These are phyloP conservation scores for Fragaria iinumae DNA, from an alignment of 306 rosid genomes.

Conservation along the genomic window DNA sequence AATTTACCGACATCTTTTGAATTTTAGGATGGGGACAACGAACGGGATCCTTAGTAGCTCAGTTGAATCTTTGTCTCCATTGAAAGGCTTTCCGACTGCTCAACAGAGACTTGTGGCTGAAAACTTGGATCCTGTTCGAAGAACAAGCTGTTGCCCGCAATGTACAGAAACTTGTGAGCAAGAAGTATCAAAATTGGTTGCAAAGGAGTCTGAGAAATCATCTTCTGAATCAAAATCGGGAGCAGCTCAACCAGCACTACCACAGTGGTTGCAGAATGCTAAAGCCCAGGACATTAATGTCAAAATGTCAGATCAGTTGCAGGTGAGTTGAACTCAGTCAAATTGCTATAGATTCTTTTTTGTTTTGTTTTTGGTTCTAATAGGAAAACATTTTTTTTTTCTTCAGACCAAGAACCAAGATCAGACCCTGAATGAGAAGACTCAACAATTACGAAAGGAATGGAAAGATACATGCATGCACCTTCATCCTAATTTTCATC, in stretches of 20 bases:
- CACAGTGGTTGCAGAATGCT: conserved; percentile 90
- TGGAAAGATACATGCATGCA: conserved; percentile 72
- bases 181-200: conserved; percentile 53
- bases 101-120: conserved; percentile 50
- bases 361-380: not conserved
- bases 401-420: conserved; percentile 50
- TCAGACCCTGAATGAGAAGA: conserved; percentile 47
- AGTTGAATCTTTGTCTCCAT: conserved; percentile 67
- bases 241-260: conserved; percentile 49
- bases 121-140: conserved; percentile 51
- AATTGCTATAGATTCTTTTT: not conserved
- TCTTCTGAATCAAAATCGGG: conserved; percentile 52
- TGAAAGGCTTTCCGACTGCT: conserved; percentile 55
- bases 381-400: conserved; percentile 10
- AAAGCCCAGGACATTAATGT: conserved; percentile 45
- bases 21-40: conserved; percentile 62
- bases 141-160: conserved; percentile 59
- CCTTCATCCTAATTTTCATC: conserved; percentile 78
- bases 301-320: conserved; percentile 46
- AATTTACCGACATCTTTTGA: conserved; percentile 24
- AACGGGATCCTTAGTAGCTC: conserved; percentile 81
- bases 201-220: conserved; percentile 57
- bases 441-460: conserved; percentile 71
- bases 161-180: conserved; percentile 54
- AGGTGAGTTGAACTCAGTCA: conserved; percentile 38